Conservation (phyloP, 1,284 basidiomycete genomes). For the Leccinum cinnamomeum region DNA sequence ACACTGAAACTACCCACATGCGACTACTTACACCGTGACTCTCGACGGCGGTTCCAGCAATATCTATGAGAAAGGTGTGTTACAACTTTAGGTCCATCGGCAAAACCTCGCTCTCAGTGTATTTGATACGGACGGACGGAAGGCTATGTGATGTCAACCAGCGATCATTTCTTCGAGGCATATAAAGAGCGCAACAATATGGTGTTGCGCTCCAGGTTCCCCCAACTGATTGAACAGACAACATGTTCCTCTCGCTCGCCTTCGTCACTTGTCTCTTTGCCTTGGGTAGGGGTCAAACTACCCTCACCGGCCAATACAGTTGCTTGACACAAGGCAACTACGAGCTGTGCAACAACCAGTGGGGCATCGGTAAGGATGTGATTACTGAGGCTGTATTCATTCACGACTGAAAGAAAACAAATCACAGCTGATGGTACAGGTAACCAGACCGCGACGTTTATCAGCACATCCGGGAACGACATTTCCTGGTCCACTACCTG, state of each 20-base stretch:
- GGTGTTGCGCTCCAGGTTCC: not conserved
- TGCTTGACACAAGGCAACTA: constrained; percentile 49
- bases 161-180: not conserved
- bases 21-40: constrained; percentile 3
- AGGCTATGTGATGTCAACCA: not conserved
- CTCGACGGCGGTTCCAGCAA: not conserved
- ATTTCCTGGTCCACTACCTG: constrained; percentile 57
- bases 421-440: constrained; percentile 43
- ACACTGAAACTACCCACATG: constrained; percentile 8
- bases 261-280: constrained; percentile 6
- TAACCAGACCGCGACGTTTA: constrained; percentile 49
- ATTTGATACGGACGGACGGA: not conserved
- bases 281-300: constrained; percentile 23
- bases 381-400: not conserved
- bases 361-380: constrained; percentile 43
- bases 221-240: not conserved
- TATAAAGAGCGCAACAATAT: constrained; percentile 11
- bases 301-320: constrained; percentile 44
- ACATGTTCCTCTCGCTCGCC: constrained; percentile 10
- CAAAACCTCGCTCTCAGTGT: constrained; percentile 1
- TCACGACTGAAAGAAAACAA: not conserved
- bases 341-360: constrained; percentile 57
- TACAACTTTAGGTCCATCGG: constrained; percentile 2
- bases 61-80: constrained; percentile 12
- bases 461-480: constrained; percentile 40